Conservation (phyloP, 2,329 filamentous ascomycete species). For the Aspergillus spinulosporus region DNA sequence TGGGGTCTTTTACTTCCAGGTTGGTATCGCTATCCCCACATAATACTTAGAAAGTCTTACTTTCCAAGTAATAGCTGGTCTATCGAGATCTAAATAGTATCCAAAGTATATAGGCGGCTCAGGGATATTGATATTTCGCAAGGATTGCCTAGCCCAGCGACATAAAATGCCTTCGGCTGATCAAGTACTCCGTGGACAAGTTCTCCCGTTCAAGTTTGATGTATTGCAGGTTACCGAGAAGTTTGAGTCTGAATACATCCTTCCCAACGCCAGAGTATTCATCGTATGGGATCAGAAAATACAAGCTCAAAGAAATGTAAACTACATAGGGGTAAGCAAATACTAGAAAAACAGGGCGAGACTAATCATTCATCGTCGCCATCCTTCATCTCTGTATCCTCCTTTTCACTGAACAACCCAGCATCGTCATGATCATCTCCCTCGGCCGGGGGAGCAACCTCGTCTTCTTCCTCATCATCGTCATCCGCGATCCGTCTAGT, state of each 20-base stretch:
- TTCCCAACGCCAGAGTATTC: conserved; percentile 16
- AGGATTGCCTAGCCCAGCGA: background rate
- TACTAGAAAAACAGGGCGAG: conserved; percentile 13
- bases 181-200: background rate
- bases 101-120: background rate
- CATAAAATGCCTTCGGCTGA: background rate
- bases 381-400: conserved; percentile 41
- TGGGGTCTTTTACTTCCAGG: too few relatives aligned
- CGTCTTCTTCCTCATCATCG: conserved; percentile 50
- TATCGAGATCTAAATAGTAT: background rate
- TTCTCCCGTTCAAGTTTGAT: background rate
- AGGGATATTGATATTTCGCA: background rate
- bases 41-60: background rate
- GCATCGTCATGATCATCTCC: conserved; percentile 34
- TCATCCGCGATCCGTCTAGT: conserved; percentile 40
- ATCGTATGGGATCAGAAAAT: conserved; percentile 10
- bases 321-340: conserved; percentile 15
- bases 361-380: conserved; percentile 25
- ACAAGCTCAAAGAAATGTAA: conserved; percentile 20
- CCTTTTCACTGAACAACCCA: conserved; percentile 39
- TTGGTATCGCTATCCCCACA: too few relatives aligned
- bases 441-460: conserved; percentile 30
- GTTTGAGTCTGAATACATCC: conserved; percentile 1
- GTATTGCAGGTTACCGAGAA: background rate
- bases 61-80: background rate